These are phyloP conservation scores for Leptosphaerulina australis DNA, from an alignment of 2,329 filamentous ascomycete species.

Conservation along the genomic window DNA sequence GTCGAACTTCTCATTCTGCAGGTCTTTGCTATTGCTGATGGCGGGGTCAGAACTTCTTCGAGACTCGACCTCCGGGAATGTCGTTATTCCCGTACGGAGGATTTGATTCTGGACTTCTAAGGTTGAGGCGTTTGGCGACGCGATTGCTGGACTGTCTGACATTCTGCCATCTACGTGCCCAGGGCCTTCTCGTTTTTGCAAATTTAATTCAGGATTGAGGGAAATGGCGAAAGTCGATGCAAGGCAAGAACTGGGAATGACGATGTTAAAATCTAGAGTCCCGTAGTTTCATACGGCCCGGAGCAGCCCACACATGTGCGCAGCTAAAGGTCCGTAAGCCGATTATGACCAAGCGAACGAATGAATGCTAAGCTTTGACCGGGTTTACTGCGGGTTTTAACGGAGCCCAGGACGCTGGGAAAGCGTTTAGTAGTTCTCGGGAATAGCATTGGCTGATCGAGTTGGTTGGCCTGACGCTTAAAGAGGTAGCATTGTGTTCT, in stretches of 20 bases:
- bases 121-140: constrained; percentile 36
- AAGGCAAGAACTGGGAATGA: background rate
- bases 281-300: constrained; percentile 8
- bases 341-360: constrained; percentile 14
- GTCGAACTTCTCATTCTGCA: constrained; percentile 24
- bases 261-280: constrained; percentile 16
- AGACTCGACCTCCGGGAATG: constrained; percentile 16
- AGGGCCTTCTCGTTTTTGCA: background rate
- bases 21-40: constrained; percentile 13
- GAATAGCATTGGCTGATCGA: constrained; percentile 14
- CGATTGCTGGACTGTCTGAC: constrained; percentile 45
- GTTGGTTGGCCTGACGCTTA: background rate
- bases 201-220: background rate
- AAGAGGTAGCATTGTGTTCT: background rate
- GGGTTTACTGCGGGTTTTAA: constrained; percentile 11
- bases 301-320: constrained; percentile 7
- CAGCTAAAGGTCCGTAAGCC: constrained; percentile 3
- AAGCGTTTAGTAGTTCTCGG: constrained; percentile 4
- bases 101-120: constrained; percentile 16
- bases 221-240: background rate
- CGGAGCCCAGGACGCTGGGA: constrained; percentile 1
- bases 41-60: constrained; percentile 21
- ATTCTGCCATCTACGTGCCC: constrained; percentile 30
- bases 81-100: constrained; percentile 41
- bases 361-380: constrained; percentile 7